Evolutionary conservation across 2,329 filamentous ascomycete genomes (phyloP), one percentile per base, ranked within the genome.

Genomic region (Aureobasidium uvarum): DNA sequence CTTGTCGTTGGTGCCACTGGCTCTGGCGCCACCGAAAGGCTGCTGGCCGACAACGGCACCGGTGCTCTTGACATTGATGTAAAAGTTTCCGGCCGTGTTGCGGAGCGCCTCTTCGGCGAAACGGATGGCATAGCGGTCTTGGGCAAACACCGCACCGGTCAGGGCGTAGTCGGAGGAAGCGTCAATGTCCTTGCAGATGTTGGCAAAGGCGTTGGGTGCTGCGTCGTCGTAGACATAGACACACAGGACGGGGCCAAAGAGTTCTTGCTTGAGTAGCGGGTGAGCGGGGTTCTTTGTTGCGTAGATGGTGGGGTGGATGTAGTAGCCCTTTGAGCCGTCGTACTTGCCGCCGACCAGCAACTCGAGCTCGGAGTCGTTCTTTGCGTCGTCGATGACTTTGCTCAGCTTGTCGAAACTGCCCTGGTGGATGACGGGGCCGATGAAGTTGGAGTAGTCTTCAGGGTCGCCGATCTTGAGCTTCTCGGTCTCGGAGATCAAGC

Each of bases 391-490:
- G 69, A 96, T 96, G 63, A 88, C 89, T 23, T 83, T 82, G 0
- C 85, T 83, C 2, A 96, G 84, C 78, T 93, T 94, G 76, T 92
- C 86, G 83, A 96, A 96, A 13, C 89, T 90, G 13, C 81, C 84
- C 69, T 87, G 84, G 80, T 96, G 91, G 76, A 96, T 96, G 66
- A 96, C 91, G 25, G 92, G 92, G 11, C 91, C 91, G 72, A 93
- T 86, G 80, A 96, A 96, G 81, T 92, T 91, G 71, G 84, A 80
- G 73, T 90, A 88, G 52, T 90, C 80, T 41, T 85, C 84, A 1
- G 91, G 89, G 64, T 83, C 81, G 64, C 92, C 92, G 62, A 92
- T 81, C 71, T 87, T 88, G 60, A 96, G 83, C 67, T 85, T 84
- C 72, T 86, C 80, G 8, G 86, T 88, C 77, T 94, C 89, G n/a